These are phyloP conservation scores for Fistulinella staudtii DNA, from an alignment of 1,284 basidiomycete genomes.

Conservation along the genomic window DNA sequence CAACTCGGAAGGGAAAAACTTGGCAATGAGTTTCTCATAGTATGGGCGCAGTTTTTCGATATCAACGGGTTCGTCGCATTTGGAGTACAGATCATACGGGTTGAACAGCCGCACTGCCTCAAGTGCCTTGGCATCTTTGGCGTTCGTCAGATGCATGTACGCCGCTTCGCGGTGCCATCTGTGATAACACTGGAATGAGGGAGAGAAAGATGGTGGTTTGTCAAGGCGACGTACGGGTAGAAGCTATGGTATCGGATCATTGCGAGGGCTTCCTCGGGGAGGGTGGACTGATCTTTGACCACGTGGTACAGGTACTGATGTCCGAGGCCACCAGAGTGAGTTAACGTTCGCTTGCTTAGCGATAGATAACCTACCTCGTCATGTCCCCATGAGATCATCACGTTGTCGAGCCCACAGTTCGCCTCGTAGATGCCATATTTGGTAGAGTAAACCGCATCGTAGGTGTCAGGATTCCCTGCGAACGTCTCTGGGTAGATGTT, in stretches of 20 bases:
- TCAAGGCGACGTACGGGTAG: slow-evolving; percentile 64
- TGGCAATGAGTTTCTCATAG: slow-evolving; percentile 76
- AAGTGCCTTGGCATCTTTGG: slow-evolving; percentile 58
- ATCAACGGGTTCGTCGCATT: slow-evolving; percentile 70
- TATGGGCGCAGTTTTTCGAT: slow-evolving; percentile 71
- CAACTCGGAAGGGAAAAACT: slow-evolving; percentile 78
- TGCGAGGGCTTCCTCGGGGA: slow-evolving; percentile 78
- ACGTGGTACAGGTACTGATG: slow-evolving; percentile 72
- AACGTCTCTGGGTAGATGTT: slow-evolving; percentile 88
- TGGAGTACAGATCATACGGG: slow-evolving; percentile 90
- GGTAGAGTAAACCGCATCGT: slow-evolving; percentile 73
- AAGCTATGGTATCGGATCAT: slow-evolving; percentile 96
- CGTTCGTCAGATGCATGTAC: slow-evolving; percentile 74
- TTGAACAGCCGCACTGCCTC: slow-evolving; percentile 77
- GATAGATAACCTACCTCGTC: slow-evolving; percentile 57
- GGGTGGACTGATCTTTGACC: slow-evolving; percentile 71
- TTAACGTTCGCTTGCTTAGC: slow-evolving; percentile 2
- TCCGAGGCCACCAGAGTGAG: slow-evolving; percentile 13
- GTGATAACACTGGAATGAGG: slow-evolving; percentile 7
- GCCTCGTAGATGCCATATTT: slow-evolving; percentile 82
- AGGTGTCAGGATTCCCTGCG: slow-evolving; percentile 69
- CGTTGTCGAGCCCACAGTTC: slow-evolving; percentile 84
- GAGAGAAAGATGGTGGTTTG: slow-evolving; percentile 1
- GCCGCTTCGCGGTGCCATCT: slow-evolving; percentile 86
- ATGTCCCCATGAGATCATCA: slow-evolving; percentile 90